Conservation (phyloP, 2,329 filamentous ascomycete species). For the Fusarium ambrosium region DNA sequence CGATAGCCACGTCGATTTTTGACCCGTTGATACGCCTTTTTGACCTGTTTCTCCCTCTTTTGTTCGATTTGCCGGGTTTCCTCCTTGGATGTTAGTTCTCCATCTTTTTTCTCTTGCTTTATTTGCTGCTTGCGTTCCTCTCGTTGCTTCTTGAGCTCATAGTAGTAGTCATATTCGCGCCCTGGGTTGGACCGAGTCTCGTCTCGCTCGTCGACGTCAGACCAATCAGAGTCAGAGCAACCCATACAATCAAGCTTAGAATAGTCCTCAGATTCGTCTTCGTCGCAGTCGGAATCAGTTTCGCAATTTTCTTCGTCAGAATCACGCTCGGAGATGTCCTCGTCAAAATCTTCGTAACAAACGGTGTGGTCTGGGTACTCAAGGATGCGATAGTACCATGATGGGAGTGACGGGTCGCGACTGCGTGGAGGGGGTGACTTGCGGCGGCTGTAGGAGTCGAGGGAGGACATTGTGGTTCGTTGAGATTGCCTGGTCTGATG, state of each 20-base stretch:
- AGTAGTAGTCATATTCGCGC: neutral
- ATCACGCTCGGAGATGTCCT: neutral
- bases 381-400: neutral
- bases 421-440: neutral
- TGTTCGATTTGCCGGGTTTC: neutral
- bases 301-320: neutral
- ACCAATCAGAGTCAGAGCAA: neutral
- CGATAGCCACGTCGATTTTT: neutral
- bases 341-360: neutral
- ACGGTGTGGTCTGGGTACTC: neutral
- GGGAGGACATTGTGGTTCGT: neutral
- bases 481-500: neutral
- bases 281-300: neutral
- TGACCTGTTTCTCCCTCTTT: neutral
- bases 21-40: neutral
- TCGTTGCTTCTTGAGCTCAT: neutral
- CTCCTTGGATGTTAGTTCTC: neutral
- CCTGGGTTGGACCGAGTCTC: neutral
- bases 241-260: neutral
- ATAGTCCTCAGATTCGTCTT: neutral
- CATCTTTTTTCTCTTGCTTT: neutral
- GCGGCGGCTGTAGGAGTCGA: neutral
- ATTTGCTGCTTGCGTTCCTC: neutral
- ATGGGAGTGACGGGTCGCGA: neutral
- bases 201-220: neutral